phyloP scores from a whole-genome alignment of 2,329 filamentous ascomycete genomes.

The Venturia pyrina region DNA sequence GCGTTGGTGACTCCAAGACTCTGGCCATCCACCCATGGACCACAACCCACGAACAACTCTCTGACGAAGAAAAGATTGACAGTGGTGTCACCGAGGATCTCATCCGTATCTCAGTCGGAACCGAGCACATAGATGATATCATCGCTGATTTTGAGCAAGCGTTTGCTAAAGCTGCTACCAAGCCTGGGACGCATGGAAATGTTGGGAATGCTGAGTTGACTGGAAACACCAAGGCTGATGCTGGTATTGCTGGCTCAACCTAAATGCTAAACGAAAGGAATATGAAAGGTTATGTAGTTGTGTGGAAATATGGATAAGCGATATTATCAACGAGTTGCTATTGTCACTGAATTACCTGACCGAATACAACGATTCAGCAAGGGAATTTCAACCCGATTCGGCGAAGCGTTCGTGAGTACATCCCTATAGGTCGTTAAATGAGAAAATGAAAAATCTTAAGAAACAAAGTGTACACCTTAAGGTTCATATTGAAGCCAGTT shows the following conservation, averaged over 20 bases:
- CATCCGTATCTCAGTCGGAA: conserved; percentile 91
- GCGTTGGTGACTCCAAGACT: conserved; percentile 88
- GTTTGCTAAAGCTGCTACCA: conserved; percentile 51
- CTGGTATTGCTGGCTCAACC: background rate
- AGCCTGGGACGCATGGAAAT: conserved; percentile 28
- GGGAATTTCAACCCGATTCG: background rate
- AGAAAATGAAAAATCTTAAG: too few relatives aligned
- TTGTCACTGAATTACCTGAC: background rate
- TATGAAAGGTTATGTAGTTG: background rate
- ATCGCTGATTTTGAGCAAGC: conserved; percentile 92
- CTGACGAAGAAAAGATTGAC: conserved; percentile 65
- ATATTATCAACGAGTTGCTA: background rate
- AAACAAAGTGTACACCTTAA: too few relatives aligned
- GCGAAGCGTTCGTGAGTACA: background rate
- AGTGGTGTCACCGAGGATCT: conserved; percentile 85
- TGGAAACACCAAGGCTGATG: background rate
- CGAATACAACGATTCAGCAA: background rate
- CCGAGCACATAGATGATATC: conserved; percentile 95
- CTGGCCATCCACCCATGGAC: conserved; percentile 92
- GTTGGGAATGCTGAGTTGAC: conserved; percentile 11
- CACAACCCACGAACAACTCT: conserved; percentile 88
- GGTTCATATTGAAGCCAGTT: too few relatives aligned
- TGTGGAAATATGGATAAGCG: background rate
- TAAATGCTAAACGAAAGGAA: background rate
- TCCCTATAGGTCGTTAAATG: too few relatives aligned